A percentile compares a stretch with the other conserved stretches of the same genome.
Conservation (phyloP, 1,284 basidiomycete genomes). For the Takashimella tepidaria region DNA sequence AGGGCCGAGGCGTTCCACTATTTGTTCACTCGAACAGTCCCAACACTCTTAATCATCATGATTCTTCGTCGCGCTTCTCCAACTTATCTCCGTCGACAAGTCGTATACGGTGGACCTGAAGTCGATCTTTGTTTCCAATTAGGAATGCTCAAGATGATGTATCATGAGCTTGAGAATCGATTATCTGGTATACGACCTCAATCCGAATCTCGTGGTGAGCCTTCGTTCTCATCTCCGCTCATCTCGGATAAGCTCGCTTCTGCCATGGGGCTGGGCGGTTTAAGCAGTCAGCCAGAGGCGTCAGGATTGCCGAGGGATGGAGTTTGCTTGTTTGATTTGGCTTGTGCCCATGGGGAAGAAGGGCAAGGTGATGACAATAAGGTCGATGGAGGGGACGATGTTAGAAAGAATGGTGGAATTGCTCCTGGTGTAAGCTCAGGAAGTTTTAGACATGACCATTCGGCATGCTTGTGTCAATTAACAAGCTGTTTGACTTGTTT, state of each 20-base stretch:
- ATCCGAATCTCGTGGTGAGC: conserved; percentile 16
- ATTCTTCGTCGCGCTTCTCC: conserved; percentile 43
- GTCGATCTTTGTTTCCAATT: conserved; percentile 42
- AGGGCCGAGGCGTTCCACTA: conserved; percentile 49
- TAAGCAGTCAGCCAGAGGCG: conserved; percentile 13
- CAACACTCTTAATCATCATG: conserved; percentile 44
- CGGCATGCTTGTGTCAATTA: conserved; percentile 39
- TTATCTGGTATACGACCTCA: conserved; percentile 29
- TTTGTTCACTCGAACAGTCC: conserved; percentile 43
- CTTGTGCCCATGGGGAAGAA: conserved; percentile 11
- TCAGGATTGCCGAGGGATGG: conserved; percentile 15
- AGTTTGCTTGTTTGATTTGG: conserved; percentile 18
- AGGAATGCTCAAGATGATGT: conserved; percentile 43
- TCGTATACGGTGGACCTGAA: conserved; percentile 44
- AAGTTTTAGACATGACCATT: conserved; percentile 28
- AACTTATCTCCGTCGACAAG: conserved; percentile 39
- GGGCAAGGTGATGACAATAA: conserved; percentile 15
- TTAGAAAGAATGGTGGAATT: too few relatives aligned
- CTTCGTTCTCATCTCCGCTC: background rate
- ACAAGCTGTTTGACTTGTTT: conserved; percentile 37
- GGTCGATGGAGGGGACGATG: conserved; percentile 26
- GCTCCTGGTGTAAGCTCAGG: background rate
- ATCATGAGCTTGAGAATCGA: conserved; percentile 41
- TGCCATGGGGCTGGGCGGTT: conserved; percentile 16
- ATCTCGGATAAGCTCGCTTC: conserved; percentile 5